Conservation (phyloP, 345 rosid genomes). For the Gossypium bickii region DNA sequence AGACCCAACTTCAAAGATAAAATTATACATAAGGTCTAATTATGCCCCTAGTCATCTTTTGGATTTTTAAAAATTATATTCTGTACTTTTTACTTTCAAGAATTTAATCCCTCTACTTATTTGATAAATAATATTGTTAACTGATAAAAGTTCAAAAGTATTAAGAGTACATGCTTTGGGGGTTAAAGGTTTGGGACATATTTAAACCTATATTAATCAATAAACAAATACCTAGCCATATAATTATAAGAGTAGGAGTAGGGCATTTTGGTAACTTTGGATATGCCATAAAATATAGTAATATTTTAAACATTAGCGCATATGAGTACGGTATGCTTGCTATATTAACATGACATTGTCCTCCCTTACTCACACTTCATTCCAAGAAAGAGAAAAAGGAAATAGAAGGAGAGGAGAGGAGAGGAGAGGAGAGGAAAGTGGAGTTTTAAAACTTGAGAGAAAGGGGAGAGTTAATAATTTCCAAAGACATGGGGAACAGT, state of each 20-base stretch:
- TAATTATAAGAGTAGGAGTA: not conserved
- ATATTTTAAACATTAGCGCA: conserved; percentile 2
- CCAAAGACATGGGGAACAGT: conserved; percentile 69
- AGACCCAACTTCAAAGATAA: not conserved
- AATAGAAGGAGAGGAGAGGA: not conserved
- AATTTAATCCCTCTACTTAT: no score
- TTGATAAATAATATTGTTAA: no score
- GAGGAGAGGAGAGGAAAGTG: not conserved
- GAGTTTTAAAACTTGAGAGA: not conserved
- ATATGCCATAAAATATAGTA: not conserved
- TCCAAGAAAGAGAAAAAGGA: not conserved
- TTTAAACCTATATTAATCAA: not conserved
- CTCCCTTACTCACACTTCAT: conserved; percentile 11
- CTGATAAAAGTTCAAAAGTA: no score
- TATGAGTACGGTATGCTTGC: conserved; percentile 21
- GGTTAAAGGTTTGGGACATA: not conserved
- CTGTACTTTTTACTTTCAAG: no score
- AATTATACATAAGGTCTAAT: not conserved
- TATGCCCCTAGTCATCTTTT: no score
- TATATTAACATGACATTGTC: conserved; percentile 22
- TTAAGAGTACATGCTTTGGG: no score
- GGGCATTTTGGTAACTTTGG: conserved; percentile 19
- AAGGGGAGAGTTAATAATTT: not conserved
- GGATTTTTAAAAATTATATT: no score
- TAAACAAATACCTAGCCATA: not conserved